Evolutionary conservation across 1,139 yeast genomes (phyloP).

Genomic region (Yamadazyma conglobata): DNA sequence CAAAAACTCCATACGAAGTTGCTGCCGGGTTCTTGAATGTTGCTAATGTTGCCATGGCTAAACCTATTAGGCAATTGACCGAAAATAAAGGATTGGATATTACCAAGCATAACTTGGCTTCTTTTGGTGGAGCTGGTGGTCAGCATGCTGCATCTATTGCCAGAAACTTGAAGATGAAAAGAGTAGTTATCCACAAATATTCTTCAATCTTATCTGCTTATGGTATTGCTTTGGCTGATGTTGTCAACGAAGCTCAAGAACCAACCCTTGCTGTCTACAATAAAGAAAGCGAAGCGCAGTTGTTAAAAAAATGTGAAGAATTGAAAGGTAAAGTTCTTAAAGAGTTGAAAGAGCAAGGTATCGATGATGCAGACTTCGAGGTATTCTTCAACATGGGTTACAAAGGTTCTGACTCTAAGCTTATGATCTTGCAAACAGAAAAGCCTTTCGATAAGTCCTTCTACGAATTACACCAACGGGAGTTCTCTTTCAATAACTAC

Average conservation of each 20-base stretch:
- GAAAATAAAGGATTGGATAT: constrained; percentile 21
- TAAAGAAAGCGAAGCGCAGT: constrained; percentile 9
- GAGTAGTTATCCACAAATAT: constrained; percentile 20
- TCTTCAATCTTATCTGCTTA: constrained; percentile 23
- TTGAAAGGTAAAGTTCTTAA: constrained; percentile 11
- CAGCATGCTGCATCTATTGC: constrained; percentile 21
- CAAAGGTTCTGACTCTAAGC: constrained; percentile 20
- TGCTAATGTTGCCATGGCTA: constrained; percentile 21
- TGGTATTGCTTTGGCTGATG: constrained; percentile 21
- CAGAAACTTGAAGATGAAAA: constrained; percentile 17
- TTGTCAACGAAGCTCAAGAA: constrained; percentile 19
- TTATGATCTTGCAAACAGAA: constrained; percentile 18
- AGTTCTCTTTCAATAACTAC: constrained; percentile 63
- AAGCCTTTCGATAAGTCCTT: constrained; percentile 34
- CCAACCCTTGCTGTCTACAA: constrained; percentile 14
- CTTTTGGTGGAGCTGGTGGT: constrained; percentile 25
- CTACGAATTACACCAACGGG: constrained; percentile 52
- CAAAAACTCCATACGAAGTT: constrained; percentile 22
- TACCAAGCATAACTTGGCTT: constrained; percentile 19
- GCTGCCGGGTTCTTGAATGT: constrained; percentile 21
- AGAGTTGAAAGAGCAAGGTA: constrained; percentile 20
- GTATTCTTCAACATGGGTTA: constrained; percentile 21
- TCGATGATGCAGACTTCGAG: constrained; percentile 12
- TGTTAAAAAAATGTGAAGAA: constrained; percentile 14
- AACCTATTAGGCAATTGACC: constrained; percentile 21